Evolutionary conservation across 345 rosid species (phyloP), one percentile per base, ranked within the genome.

Genomic region (Lepidium sativum): DNA sequence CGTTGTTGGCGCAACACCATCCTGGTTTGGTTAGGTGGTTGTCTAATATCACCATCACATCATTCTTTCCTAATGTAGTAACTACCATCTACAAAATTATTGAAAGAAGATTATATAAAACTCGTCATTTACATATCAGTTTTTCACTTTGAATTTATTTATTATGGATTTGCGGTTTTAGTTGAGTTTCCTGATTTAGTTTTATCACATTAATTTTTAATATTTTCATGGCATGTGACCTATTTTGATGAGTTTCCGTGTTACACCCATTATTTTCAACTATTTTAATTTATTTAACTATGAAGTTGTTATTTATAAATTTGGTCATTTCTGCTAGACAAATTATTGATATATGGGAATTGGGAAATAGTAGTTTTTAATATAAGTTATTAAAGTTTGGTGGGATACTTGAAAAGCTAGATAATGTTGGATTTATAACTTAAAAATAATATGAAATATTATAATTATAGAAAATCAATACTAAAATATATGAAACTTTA

Each of bases 11-110:
- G 68, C 99, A 91, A 18, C 99, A 95, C 99, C 99, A 95, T 17
- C 96, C 95, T 5, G 99, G 97, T 54, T 78, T 82, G 74, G 86
- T 91, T 38, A 95, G 47, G 80, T 95, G 97, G 79, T 95, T 91
- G 83, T 95, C 99, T 5, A 88, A 52, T 65, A 95, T 87, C 68
- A 88, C 95, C 95, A 91, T 84, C 71, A 95, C 85, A 29, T 78
- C 68, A 68, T 84, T 82, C 10, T 75, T 74, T 23, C 88, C 92
- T 13, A 92, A 89, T 69, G 71, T 78, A n/a, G 85, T 64, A 68
- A 92, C 97, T 68, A 89, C 97, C 52, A 69, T 84, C 98, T 92
- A 80, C 54, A 56, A 5, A 37, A 45, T 49, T 27, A 8, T 0
- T 1, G 23, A 45, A 34, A 13, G 3, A 4, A 33, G 21, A 5